Evolutionary conservation across 2,329 filamentous ascomycete genomes (phyloP).

Genomic region (Fusarium zealandicum): DNA sequence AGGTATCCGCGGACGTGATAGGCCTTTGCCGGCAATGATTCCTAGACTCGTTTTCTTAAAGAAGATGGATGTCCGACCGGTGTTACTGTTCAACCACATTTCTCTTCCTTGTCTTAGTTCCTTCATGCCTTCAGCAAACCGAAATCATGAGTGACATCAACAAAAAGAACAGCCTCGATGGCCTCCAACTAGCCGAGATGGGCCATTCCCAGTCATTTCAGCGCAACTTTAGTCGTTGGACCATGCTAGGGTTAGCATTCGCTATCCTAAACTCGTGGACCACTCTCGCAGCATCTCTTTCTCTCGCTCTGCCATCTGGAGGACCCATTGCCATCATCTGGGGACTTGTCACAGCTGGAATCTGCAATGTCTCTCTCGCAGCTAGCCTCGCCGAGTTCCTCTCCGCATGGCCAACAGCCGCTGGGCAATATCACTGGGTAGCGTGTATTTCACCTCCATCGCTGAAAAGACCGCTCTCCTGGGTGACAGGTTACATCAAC

Average conservation of each 20-base stretch:
- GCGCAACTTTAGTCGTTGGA: conserved; percentile 32
- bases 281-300: conserved; percentile 54
- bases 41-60: background rate
- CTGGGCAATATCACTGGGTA: conserved; percentile 75
- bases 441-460: conserved; percentile 49
- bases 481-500: conserved; percentile 65
- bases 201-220: conserved; percentile 32
- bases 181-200: conserved; percentile 29
- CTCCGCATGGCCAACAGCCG: conserved; percentile 65
- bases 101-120: background rate
- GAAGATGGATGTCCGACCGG: background rate
- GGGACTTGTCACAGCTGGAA: conserved; percentile 53
- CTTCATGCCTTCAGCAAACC: background rate
- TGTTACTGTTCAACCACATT: background rate
- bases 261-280: conserved; percentile 58
- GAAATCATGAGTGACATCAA: conserved; percentile 12
- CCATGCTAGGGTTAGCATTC: conserved; percentile 54
- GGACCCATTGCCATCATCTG: conserved; percentile 69
- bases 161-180: conserved; percentile 21
- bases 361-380: conserved; percentile 57
- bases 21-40: no score
- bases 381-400: conserved; percentile 74
- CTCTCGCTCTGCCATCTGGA: conserved; percentile 67
- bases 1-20: background rate
- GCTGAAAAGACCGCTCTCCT: conserved; percentile 38